These are phyloP conservation scores for Globisporangium ultimum DNA, from an alignment of 352 stramenopile genomes.

Conservation along the genomic window DNA sequence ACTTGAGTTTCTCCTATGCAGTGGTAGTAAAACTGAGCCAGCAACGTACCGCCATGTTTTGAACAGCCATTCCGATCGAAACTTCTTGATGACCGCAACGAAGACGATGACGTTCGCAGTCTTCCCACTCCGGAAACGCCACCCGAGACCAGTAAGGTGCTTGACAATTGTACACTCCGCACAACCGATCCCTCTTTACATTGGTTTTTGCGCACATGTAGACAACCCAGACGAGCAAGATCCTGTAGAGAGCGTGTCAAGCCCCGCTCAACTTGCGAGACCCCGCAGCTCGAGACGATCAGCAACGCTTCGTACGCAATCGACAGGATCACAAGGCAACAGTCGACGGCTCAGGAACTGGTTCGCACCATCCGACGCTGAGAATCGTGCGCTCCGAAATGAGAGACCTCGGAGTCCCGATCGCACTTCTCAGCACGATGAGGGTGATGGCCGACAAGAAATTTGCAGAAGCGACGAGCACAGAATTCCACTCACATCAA, in stretches of 20 bases:
- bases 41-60: background rate
- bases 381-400: background rate
- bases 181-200: no score
- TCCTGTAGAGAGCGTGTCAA: background rate
- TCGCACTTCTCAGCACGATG: no score
- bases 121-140: background rate
- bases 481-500: background rate
- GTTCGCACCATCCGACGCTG: conserved; percentile 8
- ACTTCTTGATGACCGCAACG: conserved; percentile 1
- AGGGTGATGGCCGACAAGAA: no score
- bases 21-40: no score
- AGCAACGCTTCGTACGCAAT: conserved; percentile 6
- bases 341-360: conserved; percentile 2
- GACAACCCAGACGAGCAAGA: background rate
- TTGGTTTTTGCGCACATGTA: no score
- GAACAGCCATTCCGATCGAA: conserved; percentile 6
- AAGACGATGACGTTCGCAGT: background rate
- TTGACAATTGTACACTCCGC: background rate
- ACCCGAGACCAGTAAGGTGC: background rate
- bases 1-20: background rate
- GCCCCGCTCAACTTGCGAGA: background rate
- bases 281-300: background rate
- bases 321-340: background rate
- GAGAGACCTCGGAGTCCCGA: no score
- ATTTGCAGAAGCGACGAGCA: no score